Conservation (phyloP, 352 stramenopile species). For the Phytophthora pisi region DNA sequence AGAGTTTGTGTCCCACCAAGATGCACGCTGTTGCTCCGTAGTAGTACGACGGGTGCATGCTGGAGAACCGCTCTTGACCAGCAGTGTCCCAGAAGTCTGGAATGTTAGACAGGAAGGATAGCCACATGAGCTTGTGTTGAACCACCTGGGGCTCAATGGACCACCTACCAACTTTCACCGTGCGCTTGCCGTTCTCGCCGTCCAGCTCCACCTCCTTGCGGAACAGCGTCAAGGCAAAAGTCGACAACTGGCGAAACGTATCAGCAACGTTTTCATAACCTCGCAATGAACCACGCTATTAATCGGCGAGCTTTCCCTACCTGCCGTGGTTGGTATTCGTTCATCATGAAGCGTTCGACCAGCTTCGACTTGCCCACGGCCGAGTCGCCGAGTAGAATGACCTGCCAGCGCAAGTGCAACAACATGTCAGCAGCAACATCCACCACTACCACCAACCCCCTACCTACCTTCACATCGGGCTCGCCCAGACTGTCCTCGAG, state of each 20-base stretch:
- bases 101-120: not conserved
- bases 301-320: slow-evolving; percentile 20
- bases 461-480: slow-evolving; percentile 62
- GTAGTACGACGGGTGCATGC: slow-evolving; percentile 97
- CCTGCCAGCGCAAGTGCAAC: slow-evolving; percentile 35
- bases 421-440: not conserved
- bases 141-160: too few relatives aligned
- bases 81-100: slow-evolving; percentile 97
- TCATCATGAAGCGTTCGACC: slow-evolving; percentile 95
- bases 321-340: slow-evolving; percentile 94
- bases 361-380: slow-evolving; percentile 96
- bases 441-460: not conserved
- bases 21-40: slow-evolving; percentile 95
- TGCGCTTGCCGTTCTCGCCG: slow-evolving; percentile 54
- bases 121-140: not conserved
- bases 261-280: not conserved
- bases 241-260: slow-evolving; percentile 79
- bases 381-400: slow-evolving; percentile 95
- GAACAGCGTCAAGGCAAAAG: slow-evolving; percentile 95
- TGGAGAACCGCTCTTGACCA: slow-evolving; percentile 95
- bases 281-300: not conserved
- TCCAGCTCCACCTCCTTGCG: slow-evolving; percentile 91
- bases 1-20: slow-evolving; percentile 43
- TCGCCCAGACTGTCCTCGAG: slow-evolving; percentile 58
- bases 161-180: slow-evolving; percentile 64